Conservation (phyloP, 2,329 filamentous ascomycete genomes). For the Penicillium sp. region DNA sequence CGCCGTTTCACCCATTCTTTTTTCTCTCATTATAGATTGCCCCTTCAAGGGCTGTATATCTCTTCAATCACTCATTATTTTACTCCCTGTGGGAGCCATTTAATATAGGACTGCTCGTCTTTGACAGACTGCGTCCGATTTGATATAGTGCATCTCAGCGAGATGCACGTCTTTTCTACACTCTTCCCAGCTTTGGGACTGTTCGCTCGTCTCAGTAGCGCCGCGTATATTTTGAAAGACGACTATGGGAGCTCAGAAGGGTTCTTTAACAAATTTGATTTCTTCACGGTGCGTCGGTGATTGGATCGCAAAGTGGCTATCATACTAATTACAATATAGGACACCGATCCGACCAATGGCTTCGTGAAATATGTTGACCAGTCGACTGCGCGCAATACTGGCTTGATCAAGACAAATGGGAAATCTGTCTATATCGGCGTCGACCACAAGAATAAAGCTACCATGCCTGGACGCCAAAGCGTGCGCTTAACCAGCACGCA, state of each 20-base stretch:
- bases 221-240: conserved; percentile 43
- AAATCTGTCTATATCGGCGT: conserved; percentile 63
- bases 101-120: conserved; percentile 7
- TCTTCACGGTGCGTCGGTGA: conserved; percentile 42
- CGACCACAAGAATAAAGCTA: conserved; percentile 55
- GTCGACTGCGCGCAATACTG: conserved; percentile 51
- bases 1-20: conserved; percentile 6
- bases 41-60: conserved; percentile 7
- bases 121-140: conserved; percentile 14
- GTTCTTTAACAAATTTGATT: conserved; percentile 51
- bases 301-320: too few relatives aligned
- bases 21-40: conserved; percentile 14
- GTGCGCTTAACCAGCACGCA: conserved; percentile 64
- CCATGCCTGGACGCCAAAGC: conserved; percentile 58
- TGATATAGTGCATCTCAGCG: conserved; percentile 6
- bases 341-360: conserved; percentile 64
- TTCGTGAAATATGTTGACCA: conserved; percentile 64
- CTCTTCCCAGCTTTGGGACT: conserved; percentile 27
- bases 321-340: too few relatives aligned
- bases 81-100: conserved; percentile 7
- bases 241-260: conserved; percentile 42
- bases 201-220: conserved; percentile 28
- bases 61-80: conserved; percentile 7
- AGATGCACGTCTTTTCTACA: conserved; percentile 27
- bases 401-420: conserved; percentile 54